Percentiles rank a stretch among this genome's conserved stretches.
Evolutionary conservation across 78 protist species (phyloP).

Genomic region (slime mould (Dictyostelium discoideum)): dicty_2.7 NC_007089.4:3004001-3004500

Average conservation of each 20-base stretch:
- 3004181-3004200: slow-evolving; percentile 65
- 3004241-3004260: slow-evolving; percentile 74
- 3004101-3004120: slow-evolving; percentile 75
- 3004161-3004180: slow-evolving; percentile 67
- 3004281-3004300: slow-evolving; percentile 34
- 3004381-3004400: slow-evolving; percentile 47
- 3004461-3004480: background rate
- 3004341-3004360: slow-evolving; percentile 74
- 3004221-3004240: slow-evolving; percentile 56
- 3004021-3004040: slow-evolving; percentile 69
- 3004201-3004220: slow-evolving; percentile 65
- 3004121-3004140: slow-evolving; percentile 70
- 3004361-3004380: slow-evolving; percentile 65
- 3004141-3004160: slow-evolving; percentile 41
- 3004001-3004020: slow-evolving; percentile 81
- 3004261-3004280: slow-evolving; percentile 67
- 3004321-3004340: slow-evolving; percentile 76
- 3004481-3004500: background rate
- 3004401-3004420: slow-evolving; percentile 67
- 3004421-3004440: slow-evolving; percentile 30
- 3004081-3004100: slow-evolving; percentile 74
- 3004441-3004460: slow-evolving; percentile 18
- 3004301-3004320: slow-evolving; percentile 68
- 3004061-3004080: slow-evolving; percentile 75
- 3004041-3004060: slow-evolving; percentile 70